Percentiles rank a stretch among this genome's conserved stretches.
Evolutionary conservation across 2,329 filamentous ascomycete species (phyloP).

Genomic region (Helminthosporium solani): DNA sequence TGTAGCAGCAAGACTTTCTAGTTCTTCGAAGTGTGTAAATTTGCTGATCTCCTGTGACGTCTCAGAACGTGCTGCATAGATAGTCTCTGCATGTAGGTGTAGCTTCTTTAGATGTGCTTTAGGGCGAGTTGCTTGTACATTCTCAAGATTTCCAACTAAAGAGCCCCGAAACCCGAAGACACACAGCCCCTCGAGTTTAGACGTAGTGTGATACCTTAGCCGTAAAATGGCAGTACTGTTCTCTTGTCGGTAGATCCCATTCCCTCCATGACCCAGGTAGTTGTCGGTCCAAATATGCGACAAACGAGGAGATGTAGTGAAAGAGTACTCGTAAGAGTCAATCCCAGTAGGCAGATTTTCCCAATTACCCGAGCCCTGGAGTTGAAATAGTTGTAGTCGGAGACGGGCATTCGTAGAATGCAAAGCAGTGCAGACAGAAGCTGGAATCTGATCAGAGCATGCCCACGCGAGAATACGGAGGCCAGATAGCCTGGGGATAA

Average conservation of each 20-base stretch:
- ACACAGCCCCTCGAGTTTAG: neutral
- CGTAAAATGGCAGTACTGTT: no score
- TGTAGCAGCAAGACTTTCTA: neutral
- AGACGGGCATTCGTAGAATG: neutral
- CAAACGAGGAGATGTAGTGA: neutral
- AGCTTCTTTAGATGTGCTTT: neutral
- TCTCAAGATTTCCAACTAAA: no score
- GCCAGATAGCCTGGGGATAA: neutral
- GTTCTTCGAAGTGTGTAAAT: neutral
- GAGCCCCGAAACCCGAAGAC: no score
- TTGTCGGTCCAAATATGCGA: neutral
- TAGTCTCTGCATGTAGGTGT: neutral
- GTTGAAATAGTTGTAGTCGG: neutral
- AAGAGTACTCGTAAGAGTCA: neutral
- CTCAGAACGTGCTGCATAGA: neutral
- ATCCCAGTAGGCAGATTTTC: neutral
- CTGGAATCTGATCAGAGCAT: neutral
- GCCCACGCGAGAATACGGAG: neutral
- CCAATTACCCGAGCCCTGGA: neutral
- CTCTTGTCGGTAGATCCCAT: no score
- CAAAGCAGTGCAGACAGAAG: neutral
- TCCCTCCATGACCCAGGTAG: no score
- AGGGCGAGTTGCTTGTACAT: no score
- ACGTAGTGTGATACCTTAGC: neutral
- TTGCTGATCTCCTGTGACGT: neutral